Conservation (phyloP, 352 stramenopile genomes). For the Pythium sukuiense region DNA sequence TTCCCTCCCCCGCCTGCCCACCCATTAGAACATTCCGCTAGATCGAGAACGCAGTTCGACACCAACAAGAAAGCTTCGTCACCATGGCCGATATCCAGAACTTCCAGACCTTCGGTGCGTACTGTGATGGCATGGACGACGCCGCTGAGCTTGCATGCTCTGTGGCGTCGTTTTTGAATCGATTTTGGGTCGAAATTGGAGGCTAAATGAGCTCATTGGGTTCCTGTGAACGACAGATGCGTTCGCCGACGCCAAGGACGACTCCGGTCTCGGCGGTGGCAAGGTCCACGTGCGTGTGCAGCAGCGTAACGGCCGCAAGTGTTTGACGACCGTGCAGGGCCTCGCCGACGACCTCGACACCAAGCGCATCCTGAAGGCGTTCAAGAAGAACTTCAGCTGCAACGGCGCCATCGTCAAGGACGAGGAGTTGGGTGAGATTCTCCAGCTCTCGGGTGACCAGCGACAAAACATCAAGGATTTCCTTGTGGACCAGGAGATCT, state of each 20-base stretch:
- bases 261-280: slow-evolving; percentile 79
- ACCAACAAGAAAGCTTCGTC: slow-evolving; percentile 25
- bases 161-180: neutral
- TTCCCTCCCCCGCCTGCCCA: slow-evolving; percentile 5
- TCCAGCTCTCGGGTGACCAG: slow-evolving; percentile 99
- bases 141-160: neutral
- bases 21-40: slow-evolving; percentile 37
- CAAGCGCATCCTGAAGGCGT: slow-evolving; percentile 99
- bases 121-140: neutral
- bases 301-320: slow-evolving; percentile 99
- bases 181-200: neutral
- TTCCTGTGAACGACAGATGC: slow-evolving; percentile 51
- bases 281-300: slow-evolving; percentile 99
- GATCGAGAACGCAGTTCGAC: slow-evolving; percentile 11
- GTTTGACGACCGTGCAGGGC: slow-evolving; percentile 98
- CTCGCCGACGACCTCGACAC: slow-evolving; percentile 98
- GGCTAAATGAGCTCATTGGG: neutral
- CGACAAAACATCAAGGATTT: slow-evolving; percentile 99
- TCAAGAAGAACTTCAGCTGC: slow-evolving; percentile 99
- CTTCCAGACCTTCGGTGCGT: slow-evolving; percentile 88
- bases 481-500: slow-evolving; percentile 99
- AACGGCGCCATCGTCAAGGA: slow-evolving; percentile 99
- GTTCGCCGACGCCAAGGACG: slow-evolving; percentile 88
- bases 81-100: slow-evolving; percentile 87
- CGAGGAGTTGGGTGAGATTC: slow-evolving; percentile 97